These are phyloP conservation scores for Aspergillus diversus DNA, from an alignment of 495 filamentous ascomycete species.

Conservation along the genomic window DNA sequence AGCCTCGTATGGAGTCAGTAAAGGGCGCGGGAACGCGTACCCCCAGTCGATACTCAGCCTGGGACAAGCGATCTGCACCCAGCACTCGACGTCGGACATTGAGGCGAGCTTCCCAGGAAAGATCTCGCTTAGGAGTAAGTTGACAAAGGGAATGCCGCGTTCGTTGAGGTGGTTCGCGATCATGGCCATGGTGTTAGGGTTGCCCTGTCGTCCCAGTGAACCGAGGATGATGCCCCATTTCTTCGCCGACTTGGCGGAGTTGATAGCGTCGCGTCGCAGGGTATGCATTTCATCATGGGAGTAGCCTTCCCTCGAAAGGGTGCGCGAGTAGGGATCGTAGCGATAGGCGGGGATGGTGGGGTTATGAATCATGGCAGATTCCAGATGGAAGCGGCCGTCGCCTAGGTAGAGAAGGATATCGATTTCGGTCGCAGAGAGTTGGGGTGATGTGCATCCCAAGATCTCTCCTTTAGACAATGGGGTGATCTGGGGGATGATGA, in stretches of 20 bases:
- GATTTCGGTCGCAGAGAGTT: constrained; percentile 58
- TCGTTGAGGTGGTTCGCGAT: constrained; percentile 75
- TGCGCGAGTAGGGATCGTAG: constrained; percentile 95
- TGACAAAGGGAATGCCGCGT: constrained; percentile 74
- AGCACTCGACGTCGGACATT: constrained; percentile 92
- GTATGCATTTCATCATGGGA: constrained; percentile 87
- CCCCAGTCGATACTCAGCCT: constrained; percentile 97
- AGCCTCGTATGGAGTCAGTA: constrained; percentile 94
- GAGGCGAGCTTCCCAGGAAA: constrained; percentile 92
- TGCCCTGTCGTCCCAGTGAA: constrained; percentile 89
- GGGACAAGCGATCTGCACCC: constrained; percentile 97
- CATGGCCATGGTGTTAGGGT: constrained; percentile 85
- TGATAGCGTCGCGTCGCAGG: constrained; percentile 76
- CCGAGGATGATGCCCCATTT: constrained; percentile 97
- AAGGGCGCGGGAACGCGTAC: constrained; percentile 86
- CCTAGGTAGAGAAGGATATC: constrained; percentile 92
- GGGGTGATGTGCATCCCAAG: constrained; percentile 90
- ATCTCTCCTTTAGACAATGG: constrained; percentile 94
- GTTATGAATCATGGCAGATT: constrained; percentile 98
- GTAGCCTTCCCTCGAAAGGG: constrained; percentile 87
- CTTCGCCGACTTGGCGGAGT: constrained; percentile 68
- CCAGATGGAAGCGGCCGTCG: constrained; percentile 95
- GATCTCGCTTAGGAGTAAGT: constrained; percentile 87
- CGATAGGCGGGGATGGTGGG: constrained; percentile 86
- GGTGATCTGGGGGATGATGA: constrained; percentile 89